Percentiles rank a stretch among this genome's conserved stretches.
Conservation (phyloP, 2,329 filamentous ascomycete genomes). For the Aschersonia sp. region DNA sequence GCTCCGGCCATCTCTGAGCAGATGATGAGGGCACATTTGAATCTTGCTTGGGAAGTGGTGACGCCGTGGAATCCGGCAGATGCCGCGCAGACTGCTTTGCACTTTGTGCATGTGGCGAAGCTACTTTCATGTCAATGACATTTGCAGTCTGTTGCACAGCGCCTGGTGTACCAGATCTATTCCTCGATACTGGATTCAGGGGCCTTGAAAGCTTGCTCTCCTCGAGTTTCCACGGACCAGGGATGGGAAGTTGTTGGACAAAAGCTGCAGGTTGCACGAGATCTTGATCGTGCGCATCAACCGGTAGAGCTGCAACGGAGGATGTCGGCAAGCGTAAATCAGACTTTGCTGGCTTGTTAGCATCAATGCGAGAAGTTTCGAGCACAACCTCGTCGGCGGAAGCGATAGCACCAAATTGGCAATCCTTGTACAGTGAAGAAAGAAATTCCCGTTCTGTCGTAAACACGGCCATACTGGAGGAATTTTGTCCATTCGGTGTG, state of each 20-base stretch:
- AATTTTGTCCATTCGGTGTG: no score
- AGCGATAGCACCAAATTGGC: no score
- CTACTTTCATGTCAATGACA: slow-evolving; percentile 21
- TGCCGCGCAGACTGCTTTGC: slow-evolving; percentile 4
- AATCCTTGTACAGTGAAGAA: no score
- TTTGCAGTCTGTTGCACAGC: slow-evolving; percentile 17
- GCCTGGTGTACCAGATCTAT: slow-evolving; percentile 16
- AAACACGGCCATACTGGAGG: no score
- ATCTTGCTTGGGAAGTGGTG: slow-evolving; percentile 1
- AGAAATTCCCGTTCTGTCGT: no score
- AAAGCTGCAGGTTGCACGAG: neutral
- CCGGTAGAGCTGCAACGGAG: neutral
- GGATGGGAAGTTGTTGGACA: neutral
- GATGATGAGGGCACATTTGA: slow-evolving; percentile 34
- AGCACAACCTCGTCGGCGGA: no score
- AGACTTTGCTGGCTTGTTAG: no score
- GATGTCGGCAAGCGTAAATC: no score
- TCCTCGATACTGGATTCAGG: slow-evolving; percentile 20
- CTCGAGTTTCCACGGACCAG: slow-evolving; percentile 37
- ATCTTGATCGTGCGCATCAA: neutral
- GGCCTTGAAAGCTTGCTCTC: slow-evolving; percentile 40
- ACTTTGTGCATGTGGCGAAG: slow-evolving; percentile 31
- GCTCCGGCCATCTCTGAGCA: slow-evolving; percentile 31
- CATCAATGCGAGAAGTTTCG: no score
- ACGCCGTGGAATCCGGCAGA: slow-evolving; percentile 2